phyloP scores from a whole-genome alignment of 2,329 filamentous ascomycete species.

The Diaporthe vaccinii region DNA sequence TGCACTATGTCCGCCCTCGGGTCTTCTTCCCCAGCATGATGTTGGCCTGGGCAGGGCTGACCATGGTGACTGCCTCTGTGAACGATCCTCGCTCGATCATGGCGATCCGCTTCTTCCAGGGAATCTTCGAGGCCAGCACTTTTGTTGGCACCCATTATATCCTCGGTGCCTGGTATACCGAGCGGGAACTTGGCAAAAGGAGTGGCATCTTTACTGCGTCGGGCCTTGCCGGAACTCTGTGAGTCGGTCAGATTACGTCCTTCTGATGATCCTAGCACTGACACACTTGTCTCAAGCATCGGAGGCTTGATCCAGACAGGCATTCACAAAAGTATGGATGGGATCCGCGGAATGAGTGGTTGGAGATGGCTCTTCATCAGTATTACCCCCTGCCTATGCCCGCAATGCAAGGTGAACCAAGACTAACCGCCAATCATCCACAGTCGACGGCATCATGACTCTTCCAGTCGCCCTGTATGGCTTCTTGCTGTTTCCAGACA shows the following conservation, averaged over 20 bases:
- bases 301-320: constrained; percentile 73
- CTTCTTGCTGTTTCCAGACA: constrained; percentile 66
- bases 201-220: constrained; percentile 72
- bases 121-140: constrained; percentile 67
- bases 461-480: constrained; percentile 69
- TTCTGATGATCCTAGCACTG: background rate
- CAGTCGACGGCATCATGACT: constrained; percentile 68
- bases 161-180: constrained; percentile 72
- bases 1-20: constrained; percentile 74
- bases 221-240: constrained; percentile 72
- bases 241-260: background rate
- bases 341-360: constrained; percentile 62
- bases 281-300: constrained; percentile 47
- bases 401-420: background rate
- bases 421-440: background rate
- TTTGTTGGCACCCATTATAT: constrained; percentile 72
- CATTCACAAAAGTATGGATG: constrained; percentile 59
- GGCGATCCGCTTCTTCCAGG: constrained; percentile 70
- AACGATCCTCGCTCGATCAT: constrained; percentile 68
- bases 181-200: constrained; percentile 72
- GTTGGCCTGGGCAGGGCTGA: constrained; percentile 73
- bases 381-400: background rate
- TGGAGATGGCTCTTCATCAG: constrained; percentile 57
- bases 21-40: constrained; percentile 75
- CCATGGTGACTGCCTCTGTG: constrained; percentile 70